phyloP scores from a whole-genome alignment of 129 eudicot species.

The Helichrysum umbraculigerum region DNA sequence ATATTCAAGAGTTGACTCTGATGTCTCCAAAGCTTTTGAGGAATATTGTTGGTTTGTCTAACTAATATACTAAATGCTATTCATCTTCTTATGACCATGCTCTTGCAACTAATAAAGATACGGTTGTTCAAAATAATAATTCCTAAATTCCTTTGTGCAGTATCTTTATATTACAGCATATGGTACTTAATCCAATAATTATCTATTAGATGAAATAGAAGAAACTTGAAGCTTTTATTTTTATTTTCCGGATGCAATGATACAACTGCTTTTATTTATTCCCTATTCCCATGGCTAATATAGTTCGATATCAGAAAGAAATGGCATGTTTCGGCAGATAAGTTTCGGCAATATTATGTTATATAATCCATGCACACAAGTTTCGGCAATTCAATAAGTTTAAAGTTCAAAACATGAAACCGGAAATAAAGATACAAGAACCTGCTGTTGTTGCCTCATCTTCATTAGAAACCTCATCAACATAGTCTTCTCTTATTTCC shows the following conservation, averaged over 20 bases:
- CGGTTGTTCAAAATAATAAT: neutral
- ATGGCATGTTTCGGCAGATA: too few species aligned
- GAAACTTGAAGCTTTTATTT: neutral
- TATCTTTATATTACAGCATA: neutral
- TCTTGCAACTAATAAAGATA: neutral
- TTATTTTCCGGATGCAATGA: neutral
- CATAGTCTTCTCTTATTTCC: constrained; percentile 83
- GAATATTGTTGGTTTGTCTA: neutral
- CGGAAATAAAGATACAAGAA: constrained; percentile 24
- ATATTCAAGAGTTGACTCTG: neutral
- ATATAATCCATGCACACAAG: constrained; percentile 15
- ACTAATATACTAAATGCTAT: neutral
- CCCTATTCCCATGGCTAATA: neutral
- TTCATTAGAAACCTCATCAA: constrained; percentile 52
- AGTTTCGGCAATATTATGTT: too few species aligned
- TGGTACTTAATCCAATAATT: neutral
- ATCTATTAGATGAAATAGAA: neutral
- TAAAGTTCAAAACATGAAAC: constrained; percentile 7
- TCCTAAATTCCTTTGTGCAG: neutral
- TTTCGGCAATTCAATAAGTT: neutral
- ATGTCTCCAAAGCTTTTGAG: neutral
- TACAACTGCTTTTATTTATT: neutral
- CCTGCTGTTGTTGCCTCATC: constrained; percentile 35
- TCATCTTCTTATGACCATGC: neutral
- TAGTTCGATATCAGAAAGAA: constrained; percentile 7